phyloP scores from a whole-genome alignment of 2,329 filamentous ascomycete genomes.

The Exophiala spinifera region DNA sequence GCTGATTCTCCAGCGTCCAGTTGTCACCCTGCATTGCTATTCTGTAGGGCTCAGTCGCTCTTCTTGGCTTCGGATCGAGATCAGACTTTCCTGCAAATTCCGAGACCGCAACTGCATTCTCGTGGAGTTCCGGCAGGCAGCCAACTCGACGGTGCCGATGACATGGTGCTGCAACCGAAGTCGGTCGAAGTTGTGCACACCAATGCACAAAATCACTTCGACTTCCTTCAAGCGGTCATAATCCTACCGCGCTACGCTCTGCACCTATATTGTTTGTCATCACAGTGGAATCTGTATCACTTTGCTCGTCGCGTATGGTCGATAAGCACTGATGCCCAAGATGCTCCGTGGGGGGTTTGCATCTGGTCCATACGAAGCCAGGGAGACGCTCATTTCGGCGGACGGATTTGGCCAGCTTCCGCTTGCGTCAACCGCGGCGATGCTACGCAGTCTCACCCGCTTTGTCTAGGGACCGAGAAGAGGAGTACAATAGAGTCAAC shows the following conservation, averaged over 20 bases:
- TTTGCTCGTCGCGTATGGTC: not conserved
- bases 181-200: not conserved
- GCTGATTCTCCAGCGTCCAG: not conserved
- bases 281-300: not conserved
- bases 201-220: not conserved
- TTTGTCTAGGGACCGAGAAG: not conserved
- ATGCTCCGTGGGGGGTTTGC: not conserved
- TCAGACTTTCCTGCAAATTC: constrained; percentile 18
- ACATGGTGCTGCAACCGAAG: no score
- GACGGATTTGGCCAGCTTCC: not conserved
- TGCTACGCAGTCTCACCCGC: not conserved
- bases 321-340: not conserved
- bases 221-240: no score
- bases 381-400: not conserved
- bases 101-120: constrained; percentile 6
- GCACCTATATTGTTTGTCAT: not conserved
- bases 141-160: not conserved
- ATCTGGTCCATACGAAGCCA: not conserved
- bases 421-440: not conserved
- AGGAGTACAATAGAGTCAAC: not conserved
- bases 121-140: not conserved
- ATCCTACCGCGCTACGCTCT: not conserved
- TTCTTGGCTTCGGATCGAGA: constrained; percentile 11
- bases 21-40: constrained; percentile 12
- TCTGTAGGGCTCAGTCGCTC: not conserved